A percentile compares a stretch with the other conserved stretches of the same genome.
Evolutionary conservation across 2,329 filamentous ascomycete species (phyloP).

Genomic region (Fusarium begoniae): DNA sequence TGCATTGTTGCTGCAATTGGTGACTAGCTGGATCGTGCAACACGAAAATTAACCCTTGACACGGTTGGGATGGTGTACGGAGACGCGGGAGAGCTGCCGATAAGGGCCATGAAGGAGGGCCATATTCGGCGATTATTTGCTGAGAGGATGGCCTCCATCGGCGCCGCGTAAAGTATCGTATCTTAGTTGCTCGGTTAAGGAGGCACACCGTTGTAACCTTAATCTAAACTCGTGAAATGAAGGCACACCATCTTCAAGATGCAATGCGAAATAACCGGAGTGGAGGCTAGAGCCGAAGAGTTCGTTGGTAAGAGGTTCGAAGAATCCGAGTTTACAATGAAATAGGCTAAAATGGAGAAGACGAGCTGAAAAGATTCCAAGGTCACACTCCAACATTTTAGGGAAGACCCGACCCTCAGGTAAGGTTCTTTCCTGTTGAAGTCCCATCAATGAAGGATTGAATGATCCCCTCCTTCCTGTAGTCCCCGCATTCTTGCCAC

Average conservation of each 20-base stretch:
- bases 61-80: conserved; percentile 15
- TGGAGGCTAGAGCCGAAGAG: not conserved
- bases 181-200: not conserved
- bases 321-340: not conserved
- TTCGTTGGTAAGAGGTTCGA: not conserved
- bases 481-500: conserved; percentile 4
- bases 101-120: not conserved
- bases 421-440: not conserved
- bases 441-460: not conserved
- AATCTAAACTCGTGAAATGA: conserved; percentile 9
- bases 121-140: conserved; percentile 13
- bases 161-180: not conserved
- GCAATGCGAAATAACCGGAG: conserved; percentile 1
- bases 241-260: not conserved
- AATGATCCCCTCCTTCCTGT: not conserved
- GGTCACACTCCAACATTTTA: not conserved
- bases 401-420: not conserved
- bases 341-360: conserved; percentile 8
- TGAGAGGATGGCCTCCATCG: not conserved
- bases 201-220: conserved; percentile 3
- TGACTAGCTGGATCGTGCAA: not conserved
- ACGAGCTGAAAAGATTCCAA: conserved; percentile 6
- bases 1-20: not conserved
- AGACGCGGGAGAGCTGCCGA: conserved; percentile 38
- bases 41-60: not conserved